phyloP scores from a whole-genome alignment of 2,329 filamentous ascomycete genomes.

The Neopestalotiopsis rosae region DNA sequence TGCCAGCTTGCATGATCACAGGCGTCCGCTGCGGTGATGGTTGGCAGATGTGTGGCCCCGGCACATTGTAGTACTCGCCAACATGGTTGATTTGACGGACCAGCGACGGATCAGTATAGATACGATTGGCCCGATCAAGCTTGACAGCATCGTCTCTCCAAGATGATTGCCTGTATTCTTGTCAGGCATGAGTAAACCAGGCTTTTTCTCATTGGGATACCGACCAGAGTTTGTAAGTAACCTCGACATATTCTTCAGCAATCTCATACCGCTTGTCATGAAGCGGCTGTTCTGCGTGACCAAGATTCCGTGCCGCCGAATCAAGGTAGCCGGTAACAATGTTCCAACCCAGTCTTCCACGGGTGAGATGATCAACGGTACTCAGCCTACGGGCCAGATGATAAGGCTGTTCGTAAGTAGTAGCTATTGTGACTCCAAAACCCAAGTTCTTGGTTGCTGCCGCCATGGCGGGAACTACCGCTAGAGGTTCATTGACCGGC shows the following conservation, averaged over 20 bases:
- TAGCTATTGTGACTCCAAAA: conserved; percentile 66
- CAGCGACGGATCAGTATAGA: conserved; percentile 15
- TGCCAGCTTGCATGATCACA: conserved; percentile 17
- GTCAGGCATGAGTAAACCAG: background rate
- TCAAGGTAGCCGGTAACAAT: conserved; percentile 60
- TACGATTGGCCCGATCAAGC: conserved; percentile 3
- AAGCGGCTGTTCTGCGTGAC: conserved; percentile 58
- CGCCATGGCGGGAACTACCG: conserved; percentile 61
- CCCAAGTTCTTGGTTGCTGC: conserved; percentile 66
- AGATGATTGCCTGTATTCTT: conserved; percentile 11
- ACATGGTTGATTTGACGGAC: conserved; percentile 17
- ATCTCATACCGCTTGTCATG: conserved; percentile 66
- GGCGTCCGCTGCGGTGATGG: conserved; percentile 16
- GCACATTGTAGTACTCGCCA: conserved; percentile 15
- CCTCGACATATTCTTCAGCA: conserved; percentile 63
- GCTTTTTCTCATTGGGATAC: background rate
- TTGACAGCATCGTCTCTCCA: conserved; percentile 18
- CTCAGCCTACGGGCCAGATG: conserved; percentile 64
- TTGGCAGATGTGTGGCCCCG: conserved; percentile 18
- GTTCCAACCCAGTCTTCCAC: conserved; percentile 67
- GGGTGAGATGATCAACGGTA: conserved; percentile 64
- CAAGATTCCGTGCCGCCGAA: conserved; percentile 63
- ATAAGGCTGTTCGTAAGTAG: conserved; percentile 65
- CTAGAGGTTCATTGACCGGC: conserved; percentile 33
- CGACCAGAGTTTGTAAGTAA: conserved; percentile 58